Percentiles rank a stretch among this genome's conserved stretches.
These are phyloP conservation scores for Termitomyces titanicus DNA, from an alignment of 768 basidiomycete species.

Conservation along the genomic window DNA sequence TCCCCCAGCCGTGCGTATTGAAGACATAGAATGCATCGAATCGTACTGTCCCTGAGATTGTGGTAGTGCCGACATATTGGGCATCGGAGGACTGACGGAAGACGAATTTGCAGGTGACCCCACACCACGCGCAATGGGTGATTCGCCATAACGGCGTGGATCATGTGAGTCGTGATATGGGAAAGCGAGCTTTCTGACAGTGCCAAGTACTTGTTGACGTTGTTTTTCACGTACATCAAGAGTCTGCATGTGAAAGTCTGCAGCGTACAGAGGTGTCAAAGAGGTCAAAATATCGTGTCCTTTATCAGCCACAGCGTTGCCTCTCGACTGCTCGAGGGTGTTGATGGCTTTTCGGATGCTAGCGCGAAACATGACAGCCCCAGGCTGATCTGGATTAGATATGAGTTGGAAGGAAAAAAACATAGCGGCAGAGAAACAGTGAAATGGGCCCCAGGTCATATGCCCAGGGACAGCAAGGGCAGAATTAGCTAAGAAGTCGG, in stretches of 20 bases:
- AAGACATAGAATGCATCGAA: conserved; percentile 17
- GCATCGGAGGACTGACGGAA: conserved; percentile 55
- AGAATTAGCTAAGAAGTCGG: conserved; percentile 69
- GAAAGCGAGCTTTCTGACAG: conserved; percentile 74
- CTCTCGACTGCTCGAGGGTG: conserved; percentile 63
- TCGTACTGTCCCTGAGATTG: conserved; percentile 33
- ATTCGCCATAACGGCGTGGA: conserved; percentile 45
- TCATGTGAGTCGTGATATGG: conserved; percentile 73
- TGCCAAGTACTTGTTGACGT: conserved; percentile 56
- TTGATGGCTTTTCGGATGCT: conserved; percentile 68
- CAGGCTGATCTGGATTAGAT: conserved; percentile 75
- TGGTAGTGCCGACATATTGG: conserved; percentile 31
- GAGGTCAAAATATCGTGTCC: conserved; percentile 67
- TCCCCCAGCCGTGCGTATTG: conserved; percentile 14
- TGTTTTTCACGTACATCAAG: conserved; percentile 54
- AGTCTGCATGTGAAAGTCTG: conserved; percentile 51
- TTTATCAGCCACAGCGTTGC: conserved; percentile 69
- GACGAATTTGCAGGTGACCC: conserved; percentile 58
- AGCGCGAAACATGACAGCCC: conserved; percentile 70
- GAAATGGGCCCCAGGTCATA: conserved; percentile 81
- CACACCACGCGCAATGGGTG: conserved; percentile 43
- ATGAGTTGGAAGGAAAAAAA: conserved; percentile 91
- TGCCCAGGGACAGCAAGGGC: conserved; percentile 75
- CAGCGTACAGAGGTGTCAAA: conserved; percentile 69
- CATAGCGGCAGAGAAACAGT: conserved; percentile 84